Evolutionary conservation across 1,139 yeast genomes (phyloP), one percentile per base, ranked within the genome.

Genomic region (Nakaseomyces kungkrabaensis): DNA sequence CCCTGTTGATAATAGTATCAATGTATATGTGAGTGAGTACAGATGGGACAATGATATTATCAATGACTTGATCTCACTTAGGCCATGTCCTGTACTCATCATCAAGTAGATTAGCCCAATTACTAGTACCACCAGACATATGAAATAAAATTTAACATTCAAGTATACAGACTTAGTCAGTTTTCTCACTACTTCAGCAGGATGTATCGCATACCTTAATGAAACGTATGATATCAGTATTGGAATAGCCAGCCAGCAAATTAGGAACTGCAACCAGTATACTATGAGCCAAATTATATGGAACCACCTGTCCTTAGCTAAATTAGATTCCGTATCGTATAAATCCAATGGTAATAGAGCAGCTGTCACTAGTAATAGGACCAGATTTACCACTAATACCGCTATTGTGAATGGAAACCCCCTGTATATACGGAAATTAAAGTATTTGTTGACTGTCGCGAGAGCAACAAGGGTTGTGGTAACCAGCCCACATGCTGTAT

Each of bases 221-320:
- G 57, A 53, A 36, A 61, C 48, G 47, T 60, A 65, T n/a, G 68
- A 63, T 27, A 65, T 62, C 49, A 62, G 46, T 9, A 63, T 60
- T 7, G 68, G 68, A 13, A 65, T 52, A 29, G 60, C 48, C 29
- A 62, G 54, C 68, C 68, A 65, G 48, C 67, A 64, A 4, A 62
- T 43, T 3, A 56, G 49, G 45, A 64, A 65, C 49, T 65, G 65
- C 4, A 56, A 43, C 66, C 65, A 61, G 49, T 64, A 65, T 4
- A 62, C 55, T 11, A 54, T 33, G 27, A 56, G 44, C 68, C 68
- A 65, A 13, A 58, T 42, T 6, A 52, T 33, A 22, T 56, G 52
- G 25, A 58, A 54, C 47, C 34, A 32, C 22, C 1, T 36, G 26
- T 22, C 27, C 24, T 26, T 36, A n/a, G 38, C 32, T 11, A 11